Evolutionary conservation across 2,329 filamentous ascomycete species (phyloP).

Genomic region (Diaporthe ampelina): DNA sequence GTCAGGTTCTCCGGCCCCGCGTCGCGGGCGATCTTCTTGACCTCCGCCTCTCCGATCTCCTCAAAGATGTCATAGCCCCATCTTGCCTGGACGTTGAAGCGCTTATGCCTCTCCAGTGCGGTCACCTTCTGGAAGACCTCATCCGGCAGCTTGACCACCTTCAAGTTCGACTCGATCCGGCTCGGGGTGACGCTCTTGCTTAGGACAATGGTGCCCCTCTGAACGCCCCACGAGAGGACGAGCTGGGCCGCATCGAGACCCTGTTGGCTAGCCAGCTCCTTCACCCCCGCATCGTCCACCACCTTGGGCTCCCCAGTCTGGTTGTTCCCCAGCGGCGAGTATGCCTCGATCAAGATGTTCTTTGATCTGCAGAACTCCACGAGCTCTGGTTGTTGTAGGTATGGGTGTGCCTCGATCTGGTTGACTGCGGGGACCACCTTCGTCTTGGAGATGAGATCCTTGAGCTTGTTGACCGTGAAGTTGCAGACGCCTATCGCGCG

Average conservation of each 20-base stretch:
- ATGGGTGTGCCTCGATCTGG: constrained; percentile 79
- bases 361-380: constrained; percentile 69
- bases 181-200: constrained; percentile 61
- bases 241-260: constrained; percentile 57
- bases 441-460: constrained; percentile 63
- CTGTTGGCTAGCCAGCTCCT: constrained; percentile 60
- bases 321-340: constrained; percentile 74
- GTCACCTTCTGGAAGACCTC: constrained; percentile 55
- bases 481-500: constrained; percentile 66
- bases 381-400: constrained; percentile 73
- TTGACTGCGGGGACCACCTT: constrained; percentile 72
- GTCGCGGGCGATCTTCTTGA: constrained; percentile 51
- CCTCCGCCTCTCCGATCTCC: constrained; percentile 55
- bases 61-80: constrained; percentile 62
- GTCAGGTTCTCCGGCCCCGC: constrained; percentile 53
- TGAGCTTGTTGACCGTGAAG: constrained; percentile 59
- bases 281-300: constrained; percentile 63
- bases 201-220: constrained; percentile 59
- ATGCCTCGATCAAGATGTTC: constrained; percentile 73
- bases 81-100: constrained; percentile 57
- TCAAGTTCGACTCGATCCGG: constrained; percentile 57
- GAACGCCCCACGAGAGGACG: constrained; percentile 60
- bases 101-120: constrained; percentile 56
- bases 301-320: constrained; percentile 53
- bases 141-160: constrained; percentile 54